Evolutionary conservation across 1,139 yeast genomes (phyloP), one percentile per base, ranked within the genome.

Genomic region (Nakaseomyces uthaithaninus): DNA sequence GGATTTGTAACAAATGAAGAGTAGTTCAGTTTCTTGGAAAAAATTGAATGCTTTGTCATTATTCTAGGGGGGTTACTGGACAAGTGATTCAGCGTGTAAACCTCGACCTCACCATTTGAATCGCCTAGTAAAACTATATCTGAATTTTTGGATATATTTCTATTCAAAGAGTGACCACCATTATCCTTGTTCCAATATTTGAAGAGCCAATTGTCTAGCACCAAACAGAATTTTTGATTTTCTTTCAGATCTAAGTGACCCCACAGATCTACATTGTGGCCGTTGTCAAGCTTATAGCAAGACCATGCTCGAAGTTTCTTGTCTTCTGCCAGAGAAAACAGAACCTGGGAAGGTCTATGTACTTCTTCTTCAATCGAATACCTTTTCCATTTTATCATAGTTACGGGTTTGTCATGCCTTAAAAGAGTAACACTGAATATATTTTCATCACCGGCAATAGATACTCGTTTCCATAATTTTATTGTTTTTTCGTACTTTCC

Each of bases 391-490:
- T 75, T 62, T 20, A 75, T 58, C 34, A 69, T 67, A 0, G 76
- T 67, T 2, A 87, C 75, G 42, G 71, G 70, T 1, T 71, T 57
- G 0, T 80, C 77, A 53, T 84, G 94, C 11, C 75, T 71, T 18
- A 86, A 62, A 52, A 83, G 80, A 0, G 77, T 65, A 48, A 86
- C 66, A 52, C 83, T 94, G 58, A 86, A 87, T 19, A 77, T 69
- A 3, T 83, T 73, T 42, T 74, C 72, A 18, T 75, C 80, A 10
- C 84, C 91, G 31, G 60, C 49, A 52, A 79, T 83, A 10, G 81
- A 74, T 3, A 79, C 67, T 36, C 96, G 66, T 38, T 79, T 71
- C 95, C 95, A 89, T 3, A 87, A 69, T 55, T 84, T 85, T 25
- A 84, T 77, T 11, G 80, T 64, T 37, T 71, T 67, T 55, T 85